Conservation (phyloP, 495 filamentous ascomycete species). For the Aspergillus sparsus region DNA sequence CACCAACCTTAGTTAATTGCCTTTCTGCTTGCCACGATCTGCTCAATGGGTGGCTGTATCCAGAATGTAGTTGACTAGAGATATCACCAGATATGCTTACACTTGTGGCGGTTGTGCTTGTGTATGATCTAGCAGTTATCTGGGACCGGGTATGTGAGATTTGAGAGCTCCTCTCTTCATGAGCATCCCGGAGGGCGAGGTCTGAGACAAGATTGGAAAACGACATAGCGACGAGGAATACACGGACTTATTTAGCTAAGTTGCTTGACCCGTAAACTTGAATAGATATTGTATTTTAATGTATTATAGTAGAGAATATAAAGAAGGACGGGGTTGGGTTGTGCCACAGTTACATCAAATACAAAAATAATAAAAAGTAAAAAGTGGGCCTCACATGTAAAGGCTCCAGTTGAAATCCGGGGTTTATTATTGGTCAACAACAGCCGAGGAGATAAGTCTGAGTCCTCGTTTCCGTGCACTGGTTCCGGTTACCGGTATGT, state of each 20-base stretch:
- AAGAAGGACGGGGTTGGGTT: not conserved
- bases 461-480: not conserved
- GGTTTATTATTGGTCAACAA: constrained; percentile 2
- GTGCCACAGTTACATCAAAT: no score
- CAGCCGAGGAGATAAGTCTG: not conserved
- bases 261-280: not conserved
- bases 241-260: not conserved
- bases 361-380: not conserved
- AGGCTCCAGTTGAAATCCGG: not conserved
- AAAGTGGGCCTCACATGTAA: not conserved
- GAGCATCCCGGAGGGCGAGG: constrained; percentile 68
- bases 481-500: not conserved
- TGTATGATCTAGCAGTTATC: constrained; percentile 71
- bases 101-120: constrained; percentile 88
- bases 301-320: not conserved
- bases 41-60: constrained; percentile 89
- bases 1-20: constrained; percentile 87
- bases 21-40: constrained; percentile 94
- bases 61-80: constrained; percentile 90
- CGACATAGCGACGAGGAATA: constrained; percentile 60
- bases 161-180: constrained; percentile 62
- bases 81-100: constrained; percentile 92
- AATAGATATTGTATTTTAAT: not conserved
- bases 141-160: constrained; percentile 70
- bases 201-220: constrained; percentile 90